Percentiles rank a stretch among this genome's conserved stretches.
Evolutionary conservation across 352 stramenopile genomes (phyloP).

Genomic region (Pythium monospermum): DNA sequence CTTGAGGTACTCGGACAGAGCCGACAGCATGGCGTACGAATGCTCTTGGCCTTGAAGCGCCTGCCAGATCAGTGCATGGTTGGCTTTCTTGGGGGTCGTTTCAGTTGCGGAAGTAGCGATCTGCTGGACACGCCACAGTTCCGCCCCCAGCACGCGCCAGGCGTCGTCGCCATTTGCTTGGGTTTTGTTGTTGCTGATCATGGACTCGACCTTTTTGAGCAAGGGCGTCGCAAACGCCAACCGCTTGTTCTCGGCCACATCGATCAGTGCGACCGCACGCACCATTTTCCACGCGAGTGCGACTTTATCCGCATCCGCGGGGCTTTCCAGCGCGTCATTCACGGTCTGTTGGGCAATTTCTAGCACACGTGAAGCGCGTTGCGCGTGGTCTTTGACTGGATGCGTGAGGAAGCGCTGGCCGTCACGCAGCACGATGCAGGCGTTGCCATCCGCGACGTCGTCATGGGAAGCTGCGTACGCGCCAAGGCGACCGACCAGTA

Average conservation of each 20-base stretch:
- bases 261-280: constrained; percentile 48
- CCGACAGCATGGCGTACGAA: constrained; percentile 59
- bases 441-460: constrained; percentile 39
- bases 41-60: constrained; percentile 34
- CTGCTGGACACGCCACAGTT: constrained; percentile 71
- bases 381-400: background rate
- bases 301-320: constrained; percentile 19
- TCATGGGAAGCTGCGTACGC: constrained; percentile 46
- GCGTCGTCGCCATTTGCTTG: background rate
- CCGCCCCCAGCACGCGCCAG: constrained; percentile 33
- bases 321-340: background rate
- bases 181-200: constrained; percentile 5
- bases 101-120: constrained; percentile 35
- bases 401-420: constrained; percentile 33
- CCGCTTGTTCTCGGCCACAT: constrained; percentile 33
- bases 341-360: background rate
- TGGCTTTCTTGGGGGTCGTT: background rate
- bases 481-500: constrained; percentile 48
- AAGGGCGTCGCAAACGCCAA: constrained; percentile 36
- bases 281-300: constrained; percentile 73
- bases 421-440: constrained; percentile 36
- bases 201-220: constrained; percentile 33
- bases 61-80: constrained; percentile 23
- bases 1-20: constrained; percentile 52
- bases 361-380: background rate